Conservation (phyloP, 1,139 yeast genomes). For the Kodamaea suecica region DNA sequence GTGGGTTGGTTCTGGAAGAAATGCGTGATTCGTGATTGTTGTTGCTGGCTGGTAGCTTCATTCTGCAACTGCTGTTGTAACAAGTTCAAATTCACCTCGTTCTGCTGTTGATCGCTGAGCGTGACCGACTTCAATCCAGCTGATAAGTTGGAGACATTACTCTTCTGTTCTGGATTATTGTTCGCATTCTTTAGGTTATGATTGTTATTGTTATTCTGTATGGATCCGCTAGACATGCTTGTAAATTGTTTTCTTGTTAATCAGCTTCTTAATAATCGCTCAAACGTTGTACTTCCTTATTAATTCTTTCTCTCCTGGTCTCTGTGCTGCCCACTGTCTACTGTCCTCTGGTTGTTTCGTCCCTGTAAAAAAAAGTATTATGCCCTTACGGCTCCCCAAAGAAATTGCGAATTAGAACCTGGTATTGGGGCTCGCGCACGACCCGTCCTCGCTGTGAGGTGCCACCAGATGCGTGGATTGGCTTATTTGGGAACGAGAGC, state of each 20-base stretch:
- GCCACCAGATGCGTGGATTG: no score
- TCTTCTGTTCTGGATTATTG: neutral
- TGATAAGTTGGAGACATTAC: constrained; percentile 40
- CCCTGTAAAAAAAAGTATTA: no score
- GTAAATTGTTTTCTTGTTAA: neutral
- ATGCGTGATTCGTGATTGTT: constrained; percentile 59
- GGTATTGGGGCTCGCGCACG: no score
- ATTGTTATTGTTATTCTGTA: constrained; percentile 12
- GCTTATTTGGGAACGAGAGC: no score
- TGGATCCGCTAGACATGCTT: constrained; percentile 8
- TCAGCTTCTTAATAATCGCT: no score
- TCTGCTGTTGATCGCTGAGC: constrained; percentile 42
- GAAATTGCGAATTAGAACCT: no score
- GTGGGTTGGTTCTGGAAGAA: constrained; percentile 78
- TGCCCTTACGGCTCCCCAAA: no score
- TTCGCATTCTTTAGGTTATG: constrained; percentile 15
- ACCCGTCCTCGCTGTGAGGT: no score
- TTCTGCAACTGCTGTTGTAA: constrained; percentile 43
- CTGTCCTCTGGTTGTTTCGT: no score
- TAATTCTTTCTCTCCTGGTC: no score
- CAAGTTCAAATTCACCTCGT: constrained; percentile 38
- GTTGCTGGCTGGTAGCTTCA: constrained; percentile 35
- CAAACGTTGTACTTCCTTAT: no score
- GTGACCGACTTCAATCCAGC: constrained; percentile 50
- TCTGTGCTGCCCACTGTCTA: no score